These are phyloP conservation scores for Viola pubescens DNA, from an alignment of 441 rosid species.

Conservation along the genomic window DNA sequence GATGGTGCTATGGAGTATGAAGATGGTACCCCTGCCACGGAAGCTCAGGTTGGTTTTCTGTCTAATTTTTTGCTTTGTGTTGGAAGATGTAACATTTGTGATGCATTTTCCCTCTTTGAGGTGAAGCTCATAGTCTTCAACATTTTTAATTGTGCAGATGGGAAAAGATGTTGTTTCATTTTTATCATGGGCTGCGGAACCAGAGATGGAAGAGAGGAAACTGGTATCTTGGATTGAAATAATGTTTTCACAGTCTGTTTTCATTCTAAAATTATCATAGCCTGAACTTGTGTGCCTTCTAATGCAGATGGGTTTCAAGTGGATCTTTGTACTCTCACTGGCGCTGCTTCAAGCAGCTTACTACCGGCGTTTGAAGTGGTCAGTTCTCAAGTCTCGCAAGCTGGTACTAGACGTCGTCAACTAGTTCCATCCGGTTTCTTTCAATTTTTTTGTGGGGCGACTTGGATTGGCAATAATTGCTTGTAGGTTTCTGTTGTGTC, in stretches of 20 bases:
- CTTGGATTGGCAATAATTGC: conserved; percentile 30
- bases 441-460: conserved; percentile 13
- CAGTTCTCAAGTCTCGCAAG: conserved; percentile 82
- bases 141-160: conserved; percentile 47
- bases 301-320: conserved; percentile 98
- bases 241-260: not conserved
- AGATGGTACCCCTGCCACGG: conserved; percentile 95
- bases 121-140: conserved; percentile 4
- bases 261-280: not conserved
- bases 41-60: conserved; percentile 67
- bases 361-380: conserved; percentile 90
- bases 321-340: conserved; percentile 92
- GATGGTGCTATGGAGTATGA: conserved; percentile 98
- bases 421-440: conserved; percentile 29
- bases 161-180: conserved; percentile 96
- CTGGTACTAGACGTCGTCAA: conserved; percentile 91
- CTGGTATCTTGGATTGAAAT: conserved; percentile 40
- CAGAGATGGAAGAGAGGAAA: conserved; percentile 99
- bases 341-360: conserved; percentile 97
- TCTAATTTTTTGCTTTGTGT: not conserved
- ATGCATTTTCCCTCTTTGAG: not conserved
- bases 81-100: not conserved
- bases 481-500: conserved; percentile 26
- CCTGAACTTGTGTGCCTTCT: conserved; percentile 1
- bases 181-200: conserved; percentile 98